A percentile compares a stretch with the other conserved stretches of the same genome.
Evolutionary conservation across 1,284 basidiomycete species (phyloP).

Genomic region (Leccinum brunneo-olivaceum): DNA sequence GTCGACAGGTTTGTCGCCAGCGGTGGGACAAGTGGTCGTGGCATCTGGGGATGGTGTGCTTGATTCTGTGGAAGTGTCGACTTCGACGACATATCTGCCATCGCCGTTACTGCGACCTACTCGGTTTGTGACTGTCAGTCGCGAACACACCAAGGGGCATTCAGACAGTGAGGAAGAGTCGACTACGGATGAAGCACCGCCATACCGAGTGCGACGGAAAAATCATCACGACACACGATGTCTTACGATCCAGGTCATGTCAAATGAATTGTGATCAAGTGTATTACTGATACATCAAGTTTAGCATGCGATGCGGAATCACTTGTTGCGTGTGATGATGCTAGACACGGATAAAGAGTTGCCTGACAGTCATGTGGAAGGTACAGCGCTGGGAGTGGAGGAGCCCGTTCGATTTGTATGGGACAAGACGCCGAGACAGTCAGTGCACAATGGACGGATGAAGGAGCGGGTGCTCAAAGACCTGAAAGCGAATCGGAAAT

Average conservation of each 20-base stretch:
- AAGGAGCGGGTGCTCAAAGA: constrained; percentile 55
- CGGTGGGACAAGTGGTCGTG: constrained; percentile 1
- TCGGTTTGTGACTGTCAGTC: constrained; percentile 21
- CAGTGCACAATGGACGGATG: constrained; percentile 64
- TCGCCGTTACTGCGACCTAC: constrained; percentile 13
- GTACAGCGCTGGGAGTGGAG: constrained; percentile 33
- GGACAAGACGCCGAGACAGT: constrained; percentile 68
- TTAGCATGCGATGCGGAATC: constrained; percentile 64
- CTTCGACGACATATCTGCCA: constrained; percentile 4
- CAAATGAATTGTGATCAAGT: background rate
- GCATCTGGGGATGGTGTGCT: constrained; percentile 1
- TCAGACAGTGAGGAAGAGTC: constrained; percentile 34
- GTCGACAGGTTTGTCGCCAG: constrained; percentile 16
- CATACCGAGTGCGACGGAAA: constrained; percentile 38
- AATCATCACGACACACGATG: constrained; percentile 58
- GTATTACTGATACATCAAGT: constrained; percentile 9
- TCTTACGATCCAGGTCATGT: constrained; percentile 56
- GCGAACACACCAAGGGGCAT: constrained; percentile 31
- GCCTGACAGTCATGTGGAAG: constrained; percentile 56
- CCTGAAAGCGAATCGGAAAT: constrained; percentile 44
- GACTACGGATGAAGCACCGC: constrained; percentile 30
- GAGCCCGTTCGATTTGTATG: constrained; percentile 67
- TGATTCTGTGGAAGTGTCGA: constrained; percentile 10
- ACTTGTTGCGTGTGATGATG: constrained; percentile 53
- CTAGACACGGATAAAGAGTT: constrained; percentile 49